Percentiles rank a stretch among this genome's conserved stretches.
These are phyloP conservation scores for Blastobotrys raffinosifermentans DNA, from an alignment of 1,139 yeast species.

Conservation along the genomic window DNA sequence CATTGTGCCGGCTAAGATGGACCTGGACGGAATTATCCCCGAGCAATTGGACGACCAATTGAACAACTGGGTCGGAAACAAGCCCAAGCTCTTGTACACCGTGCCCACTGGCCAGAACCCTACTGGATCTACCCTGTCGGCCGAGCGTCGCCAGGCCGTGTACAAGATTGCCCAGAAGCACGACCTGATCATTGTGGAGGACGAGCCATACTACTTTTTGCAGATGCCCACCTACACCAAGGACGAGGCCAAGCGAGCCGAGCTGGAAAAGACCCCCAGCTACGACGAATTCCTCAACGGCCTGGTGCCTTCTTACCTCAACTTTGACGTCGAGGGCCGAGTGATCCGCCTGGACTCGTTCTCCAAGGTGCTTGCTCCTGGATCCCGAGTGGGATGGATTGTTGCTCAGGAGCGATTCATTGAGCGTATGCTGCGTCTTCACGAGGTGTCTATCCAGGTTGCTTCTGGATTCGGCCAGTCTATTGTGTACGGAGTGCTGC, in stretches of 20 bases:
- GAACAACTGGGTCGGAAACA: conserved; percentile 64
- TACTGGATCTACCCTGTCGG: conserved; percentile 73
- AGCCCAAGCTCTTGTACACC: conserved; percentile 76
- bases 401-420: conserved; percentile 63
- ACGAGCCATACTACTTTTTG: conserved; percentile 90
- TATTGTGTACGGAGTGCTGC: conserved; percentile 53
- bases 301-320: conserved; percentile 71
- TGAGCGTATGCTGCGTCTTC: conserved; percentile 64
- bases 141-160: conserved; percentile 64
- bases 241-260: conserved; percentile 28
- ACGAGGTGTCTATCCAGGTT: conserved; percentile 77
- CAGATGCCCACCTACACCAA: conserved; percentile 68
- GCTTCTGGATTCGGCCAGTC: conserved; percentile 81
- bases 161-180: conserved; percentile 71
- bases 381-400: conserved; percentile 86
- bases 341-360: conserved; percentile 86
- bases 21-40: conserved; percentile 73
- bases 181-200: conserved; percentile 78
- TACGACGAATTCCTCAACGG: conserved; percentile 53
- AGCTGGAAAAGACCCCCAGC: conserved; percentile 24
- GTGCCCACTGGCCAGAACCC: conserved; percentile 95
- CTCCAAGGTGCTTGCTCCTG: conserved; percentile 92
- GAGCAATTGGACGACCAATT: conserved; percentile 58
- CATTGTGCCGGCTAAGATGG: conserved; percentile 73
- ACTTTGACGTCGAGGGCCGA: conserved; percentile 82